phyloP scores from a whole-genome alignment of 83 land plant species.

The Diphasiastrum complanatum region DNA sequence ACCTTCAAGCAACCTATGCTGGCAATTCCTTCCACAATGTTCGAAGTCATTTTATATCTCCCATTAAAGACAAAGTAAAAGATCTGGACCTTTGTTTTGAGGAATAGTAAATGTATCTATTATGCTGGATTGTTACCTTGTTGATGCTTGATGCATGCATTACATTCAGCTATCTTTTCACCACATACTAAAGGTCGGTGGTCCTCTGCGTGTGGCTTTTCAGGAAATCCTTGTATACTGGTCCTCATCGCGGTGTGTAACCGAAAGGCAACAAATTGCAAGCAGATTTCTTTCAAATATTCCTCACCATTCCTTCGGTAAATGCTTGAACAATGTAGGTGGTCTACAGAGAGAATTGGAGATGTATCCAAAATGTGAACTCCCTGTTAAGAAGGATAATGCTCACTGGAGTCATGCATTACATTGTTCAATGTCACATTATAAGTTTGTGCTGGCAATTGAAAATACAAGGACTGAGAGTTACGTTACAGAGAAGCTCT shows the following conservation, averaged over 20 bases:
- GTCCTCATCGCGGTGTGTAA: conserved; percentile 91
- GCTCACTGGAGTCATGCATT: conserved; percentile 75
- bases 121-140: too few species aligned
- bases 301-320: conserved; percentile 91
- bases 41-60: too few species aligned
- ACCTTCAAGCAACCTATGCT: too few species aligned
- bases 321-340: conserved; percentile 89
- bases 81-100: too few species aligned
- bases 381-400: conserved; percentile 27
- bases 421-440: conserved; percentile 98
- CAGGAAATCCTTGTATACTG: conserved; percentile 93
- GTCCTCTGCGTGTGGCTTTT: too few species aligned
- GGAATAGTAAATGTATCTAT: too few species aligned
- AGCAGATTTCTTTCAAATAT: conserved; percentile 45
- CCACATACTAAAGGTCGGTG: too few species aligned
- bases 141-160: too few species aligned
- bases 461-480: conserved; percentile 93
- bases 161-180: too few species aligned
- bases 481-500: conserved; percentile 95
- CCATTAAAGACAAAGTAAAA: too few species aligned
- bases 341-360: conserved; percentile 50
- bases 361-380: conserved; percentile 65
- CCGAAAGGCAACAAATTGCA: conserved; percentile 58
- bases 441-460: conserved; percentile 94
- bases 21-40: too few species aligned